These are phyloP conservation scores for Allium fistulosum DNA, from an alignment of 106 monocot genomes.

Conservation along the genomic window DNA sequence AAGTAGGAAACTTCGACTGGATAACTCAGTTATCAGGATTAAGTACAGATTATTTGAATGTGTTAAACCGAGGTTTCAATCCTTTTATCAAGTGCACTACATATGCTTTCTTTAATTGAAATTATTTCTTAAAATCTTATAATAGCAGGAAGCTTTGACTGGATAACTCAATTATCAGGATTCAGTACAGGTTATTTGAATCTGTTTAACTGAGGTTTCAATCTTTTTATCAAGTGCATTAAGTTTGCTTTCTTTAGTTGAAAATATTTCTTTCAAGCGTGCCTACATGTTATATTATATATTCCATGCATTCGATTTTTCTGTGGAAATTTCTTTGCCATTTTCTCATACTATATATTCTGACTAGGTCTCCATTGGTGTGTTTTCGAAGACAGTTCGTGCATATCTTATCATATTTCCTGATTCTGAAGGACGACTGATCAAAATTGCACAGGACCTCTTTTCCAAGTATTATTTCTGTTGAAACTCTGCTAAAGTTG, in stretches of 20 bases:
- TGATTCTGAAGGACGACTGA: conserved; percentile 78
- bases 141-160: no score
- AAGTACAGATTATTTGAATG: no score
- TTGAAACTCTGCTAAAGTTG: neutral
- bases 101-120: no score
- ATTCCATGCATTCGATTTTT: neutral
- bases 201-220: no score
- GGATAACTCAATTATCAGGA: no score
- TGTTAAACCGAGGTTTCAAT: no score
- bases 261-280: no score
- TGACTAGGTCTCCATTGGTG: conserved; percentile 59
- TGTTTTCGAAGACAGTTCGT: conserved; percentile 69
- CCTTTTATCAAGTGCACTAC: no score
- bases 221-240: neutral
- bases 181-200: no score
- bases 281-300: neutral
- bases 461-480: conserved; percentile 57
- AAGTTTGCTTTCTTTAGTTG: neutral
- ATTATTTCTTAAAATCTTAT: no score
- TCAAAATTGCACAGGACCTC: conserved; percentile 71
- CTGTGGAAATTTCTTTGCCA: neutral
- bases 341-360: neutral
- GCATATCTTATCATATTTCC: conserved; percentile 98
- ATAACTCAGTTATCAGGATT: no score
- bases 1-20: no score